Conservation (phyloP, 2,329 filamentous ascomycete species). For the Xylaria arbuscula region DNA sequence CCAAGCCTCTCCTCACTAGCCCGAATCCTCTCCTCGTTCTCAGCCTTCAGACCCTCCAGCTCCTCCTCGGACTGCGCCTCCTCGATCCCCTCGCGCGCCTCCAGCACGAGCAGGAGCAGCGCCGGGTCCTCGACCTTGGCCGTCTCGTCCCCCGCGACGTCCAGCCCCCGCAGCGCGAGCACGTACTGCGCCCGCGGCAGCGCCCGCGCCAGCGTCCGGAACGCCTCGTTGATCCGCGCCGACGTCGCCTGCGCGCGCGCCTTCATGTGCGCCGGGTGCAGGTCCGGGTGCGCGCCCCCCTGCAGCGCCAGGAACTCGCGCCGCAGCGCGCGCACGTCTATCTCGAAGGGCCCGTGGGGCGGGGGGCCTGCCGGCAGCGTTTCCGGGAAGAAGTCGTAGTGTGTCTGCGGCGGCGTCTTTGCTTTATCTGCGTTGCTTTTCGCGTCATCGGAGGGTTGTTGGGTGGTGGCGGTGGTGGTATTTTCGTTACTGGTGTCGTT, state of each 20-base stretch:
- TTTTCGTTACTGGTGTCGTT: not conserved
- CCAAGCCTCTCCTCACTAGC: constrained; percentile 72
- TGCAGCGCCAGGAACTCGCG: constrained; percentile 90
- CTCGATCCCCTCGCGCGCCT: constrained; percentile 81
- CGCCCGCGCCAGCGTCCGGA: constrained; percentile 83
- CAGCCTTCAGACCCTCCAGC: constrained; percentile 65
- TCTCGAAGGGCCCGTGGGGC: constrained; percentile 77
- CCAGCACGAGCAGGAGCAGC: constrained; percentile 82
- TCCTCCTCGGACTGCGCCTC: constrained; percentile 75
- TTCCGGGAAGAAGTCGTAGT: constrained; percentile 89
- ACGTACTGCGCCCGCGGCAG: constrained; percentile 90
- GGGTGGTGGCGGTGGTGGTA: not conserved
- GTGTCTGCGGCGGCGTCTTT: constrained; percentile 60
- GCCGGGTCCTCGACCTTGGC: constrained; percentile 74
- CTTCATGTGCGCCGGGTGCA: constrained; percentile 66
- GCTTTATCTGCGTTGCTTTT: not conserved
- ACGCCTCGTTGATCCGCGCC: constrained; percentile 89
- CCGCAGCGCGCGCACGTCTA: constrained; percentile 77
- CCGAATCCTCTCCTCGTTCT: constrained; percentile 75
- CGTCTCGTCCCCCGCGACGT: constrained; percentile 82
- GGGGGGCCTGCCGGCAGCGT: constrained; percentile 83
- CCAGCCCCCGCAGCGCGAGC: constrained; percentile 75
- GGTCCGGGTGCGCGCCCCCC: constrained; percentile 78
- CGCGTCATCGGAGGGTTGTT: not conserved
- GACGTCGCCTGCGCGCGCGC: constrained; percentile 79